A percentile compares a stretch with the other conserved stretches of the same genome.
Conservation (phyloP, 257 asterid genomes). For the Przewalskia tangutica region DNA sequence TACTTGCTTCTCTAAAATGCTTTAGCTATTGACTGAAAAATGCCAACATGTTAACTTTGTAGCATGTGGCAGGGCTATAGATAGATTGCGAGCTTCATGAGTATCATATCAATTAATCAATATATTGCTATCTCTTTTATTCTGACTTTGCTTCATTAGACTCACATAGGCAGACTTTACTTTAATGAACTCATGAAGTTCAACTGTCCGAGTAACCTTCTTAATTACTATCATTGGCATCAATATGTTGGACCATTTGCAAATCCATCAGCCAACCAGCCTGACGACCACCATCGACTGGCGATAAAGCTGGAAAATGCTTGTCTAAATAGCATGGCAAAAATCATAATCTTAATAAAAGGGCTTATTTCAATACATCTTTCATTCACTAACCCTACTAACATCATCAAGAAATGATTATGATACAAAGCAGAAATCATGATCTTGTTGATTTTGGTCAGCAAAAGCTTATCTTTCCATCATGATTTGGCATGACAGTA, state of each 20-base stretch:
- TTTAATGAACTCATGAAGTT: background rate
- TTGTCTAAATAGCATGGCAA: too few relatives aligned
- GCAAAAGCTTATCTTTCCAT: too few relatives aligned
- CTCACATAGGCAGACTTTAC: background rate
- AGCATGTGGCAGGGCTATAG: background rate
- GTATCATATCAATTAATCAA: background rate
- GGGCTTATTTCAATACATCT: too few relatives aligned
- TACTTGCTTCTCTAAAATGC: background rate
- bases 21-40: background rate
- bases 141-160: background rate
- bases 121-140: too few relatives aligned
- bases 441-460: too few relatives aligned
- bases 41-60: background rate
- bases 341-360: too few relatives aligned
- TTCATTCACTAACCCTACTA: too few relatives aligned
- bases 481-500: too few relatives aligned
- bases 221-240: background rate
- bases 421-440: too few relatives aligned
- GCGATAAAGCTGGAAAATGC: background rate
- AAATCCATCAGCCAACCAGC: background rate
- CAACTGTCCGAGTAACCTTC: background rate
- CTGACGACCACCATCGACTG: too few relatives aligned
- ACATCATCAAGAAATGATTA: too few relatives aligned
- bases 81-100: background rate
- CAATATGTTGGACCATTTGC: too few relatives aligned